Conservation (phyloP, 768 basidiomycete genomes). For the Mycena polygramma region DNA sequence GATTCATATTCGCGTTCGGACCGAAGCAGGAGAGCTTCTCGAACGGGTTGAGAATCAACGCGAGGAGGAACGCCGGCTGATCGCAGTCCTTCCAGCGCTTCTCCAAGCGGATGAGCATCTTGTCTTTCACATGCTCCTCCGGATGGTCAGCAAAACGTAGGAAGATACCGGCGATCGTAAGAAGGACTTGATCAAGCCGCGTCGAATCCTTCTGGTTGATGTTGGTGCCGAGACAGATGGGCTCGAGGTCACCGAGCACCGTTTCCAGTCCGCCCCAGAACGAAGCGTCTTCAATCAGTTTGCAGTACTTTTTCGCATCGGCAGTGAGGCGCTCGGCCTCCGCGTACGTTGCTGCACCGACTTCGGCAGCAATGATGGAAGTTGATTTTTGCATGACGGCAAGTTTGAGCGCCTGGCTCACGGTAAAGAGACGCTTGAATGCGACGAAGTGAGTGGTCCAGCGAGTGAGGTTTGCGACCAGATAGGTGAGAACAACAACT, state of each 20-base stretch:
- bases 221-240: not conserved
- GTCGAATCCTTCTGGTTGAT: slow-evolving; percentile 28
- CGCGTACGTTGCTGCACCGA: slow-evolving; percentile 15
- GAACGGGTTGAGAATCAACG: no score
- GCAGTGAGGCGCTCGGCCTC: slow-evolving; percentile 2
- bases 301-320: slow-evolving; percentile 4
- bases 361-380: slow-evolving; percentile 26
- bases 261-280: slow-evolving; percentile 20
- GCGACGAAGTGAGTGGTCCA: slow-evolving; percentile 36
- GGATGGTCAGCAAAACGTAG: no score
- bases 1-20: no score
- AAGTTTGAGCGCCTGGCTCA: slow-evolving; percentile 8
- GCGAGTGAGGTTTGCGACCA: slow-evolving; percentile 35
- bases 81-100: no score
- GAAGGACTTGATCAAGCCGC: slow-evolving; percentile 28
- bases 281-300: not conserved
- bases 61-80: no score
- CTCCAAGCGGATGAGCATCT: no score
- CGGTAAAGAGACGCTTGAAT: slow-evolving; percentile 17
- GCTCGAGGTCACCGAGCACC: not conserved
- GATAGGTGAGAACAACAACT: slow-evolving; percentile 11
- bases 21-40: no score
- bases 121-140: no score
- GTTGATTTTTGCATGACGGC: slow-evolving; percentile 6
- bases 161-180: slow-evolving; percentile 23